phyloP scores from a whole-genome alignment of 2,329 filamentous ascomycete species.

The Aspergillus persii region DNA sequence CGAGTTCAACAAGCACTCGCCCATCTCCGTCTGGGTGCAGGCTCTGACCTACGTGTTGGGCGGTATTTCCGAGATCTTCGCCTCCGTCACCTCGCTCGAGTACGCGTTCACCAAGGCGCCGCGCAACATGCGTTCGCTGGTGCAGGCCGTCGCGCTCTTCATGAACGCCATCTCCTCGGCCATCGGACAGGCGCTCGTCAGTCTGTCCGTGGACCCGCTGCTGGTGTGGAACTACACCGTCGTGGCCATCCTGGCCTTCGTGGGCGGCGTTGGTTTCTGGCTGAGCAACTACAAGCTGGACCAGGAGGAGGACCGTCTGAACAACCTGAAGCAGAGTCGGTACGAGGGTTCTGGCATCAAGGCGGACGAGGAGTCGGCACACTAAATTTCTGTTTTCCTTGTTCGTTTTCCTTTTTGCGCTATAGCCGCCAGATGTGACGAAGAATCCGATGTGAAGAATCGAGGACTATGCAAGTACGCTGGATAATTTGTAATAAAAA shows the following conservation, averaged over 20 bases:
- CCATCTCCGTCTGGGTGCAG: conserved; percentile 64
- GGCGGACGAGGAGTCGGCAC: conserved; percentile 16
- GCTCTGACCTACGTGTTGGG: conserved; percentile 51
- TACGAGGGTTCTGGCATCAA: conserved; percentile 9
- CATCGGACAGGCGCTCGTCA: conserved; percentile 66
- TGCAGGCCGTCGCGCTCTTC: conserved; percentile 66
- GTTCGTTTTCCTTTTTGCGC: neutral
- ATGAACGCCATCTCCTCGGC: conserved; percentile 69
- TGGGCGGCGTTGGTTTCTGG: conserved; percentile 68
- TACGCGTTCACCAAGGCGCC: conserved; percentile 77
- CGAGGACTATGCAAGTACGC: neutral
- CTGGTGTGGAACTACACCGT: conserved; percentile 70
- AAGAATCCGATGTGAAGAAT: neutral
- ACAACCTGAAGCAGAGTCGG: conserved; percentile 39
- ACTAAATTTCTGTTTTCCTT: neutral
- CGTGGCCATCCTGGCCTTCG: conserved; percentile 60
- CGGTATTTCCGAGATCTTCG: conserved; percentile 58
- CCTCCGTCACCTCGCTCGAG: conserved; percentile 63
- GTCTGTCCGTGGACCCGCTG: conserved; percentile 62
- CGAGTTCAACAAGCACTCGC: conserved; percentile 44
- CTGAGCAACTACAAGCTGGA: conserved; percentile 65
- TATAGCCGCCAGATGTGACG: neutral
- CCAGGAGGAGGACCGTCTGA: conserved; percentile 65
- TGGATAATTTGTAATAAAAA: neutral
- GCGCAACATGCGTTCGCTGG: conserved; percentile 76